Evolutionary conservation across 306 rosid genomes (phyloP), one percentile per base, ranked within the genome.

Genomic region (Acacia melanoxylon): DNA sequence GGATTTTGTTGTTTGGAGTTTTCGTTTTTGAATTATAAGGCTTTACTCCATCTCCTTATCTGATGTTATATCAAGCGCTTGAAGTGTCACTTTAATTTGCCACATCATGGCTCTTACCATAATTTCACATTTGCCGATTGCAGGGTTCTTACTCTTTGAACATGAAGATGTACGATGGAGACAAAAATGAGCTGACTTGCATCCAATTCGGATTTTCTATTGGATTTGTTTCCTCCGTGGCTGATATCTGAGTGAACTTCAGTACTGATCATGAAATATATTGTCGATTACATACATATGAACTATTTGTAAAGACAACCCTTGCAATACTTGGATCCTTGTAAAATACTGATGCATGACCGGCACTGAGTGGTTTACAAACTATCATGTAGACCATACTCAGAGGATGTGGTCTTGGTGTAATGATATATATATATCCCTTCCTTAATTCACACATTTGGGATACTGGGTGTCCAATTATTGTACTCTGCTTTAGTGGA

Each of bases 61-160:
- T 31, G 56, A 41, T 44, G 25, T 29, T 56, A 35, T 48, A 13
- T 74, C 29, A 20, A 29, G 48, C 59, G 20, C 10, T 44, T 0
- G 4, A 77, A 61, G 24, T 65, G 37, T 35, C 33, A 8, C 78
- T 40, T 74, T 46, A 33, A 68, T 75, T 68, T 82, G 77, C 68
- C 59, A 69, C 31, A 66, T 40, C 75, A 54, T 63, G 37, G n/a
- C 73, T 83, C 83, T 85, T 59, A 87, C 75, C 42, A 70, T 72
- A 58, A 41, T 77, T 63, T 82, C 44, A 24, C 72, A 51, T 62
- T 17, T 88, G 59, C 61, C 27, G 41, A 72, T 46, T 7, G 82
- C 93, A 93, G 97, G 97, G 97, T 62, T 84, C 97, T 0, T 93
- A 93, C 89, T 51, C 90, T 48, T 83, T 94, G 79, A 92, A 76